These are phyloP conservation scores for Meredithiella fracta DNA, from an alignment of 2,329 filamentous ascomycete species.

Conservation along the genomic window DNA sequence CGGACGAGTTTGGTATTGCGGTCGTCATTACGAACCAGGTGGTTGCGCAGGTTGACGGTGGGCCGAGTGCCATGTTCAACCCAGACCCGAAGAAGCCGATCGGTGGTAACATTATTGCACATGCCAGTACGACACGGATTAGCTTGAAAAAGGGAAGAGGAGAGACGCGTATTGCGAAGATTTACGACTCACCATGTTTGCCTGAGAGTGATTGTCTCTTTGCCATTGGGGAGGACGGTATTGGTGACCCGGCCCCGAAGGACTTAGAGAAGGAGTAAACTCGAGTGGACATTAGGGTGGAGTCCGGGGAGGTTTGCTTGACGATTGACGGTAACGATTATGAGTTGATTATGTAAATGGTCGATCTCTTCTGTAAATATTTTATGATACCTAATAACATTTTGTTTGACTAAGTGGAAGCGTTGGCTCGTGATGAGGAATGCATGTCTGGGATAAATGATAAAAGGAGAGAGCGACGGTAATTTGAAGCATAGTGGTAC, in stretches of 20 bases:
- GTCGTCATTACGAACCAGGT: conserved; percentile 99
- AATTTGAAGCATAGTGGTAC: neutral
- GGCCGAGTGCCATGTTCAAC: conserved; percentile 95
- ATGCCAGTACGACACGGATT: conserved; percentile 86
- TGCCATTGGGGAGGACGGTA: conserved; percentile 92
- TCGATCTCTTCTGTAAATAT: neutral
- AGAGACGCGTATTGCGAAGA: conserved; percentile 96
- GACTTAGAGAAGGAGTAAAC: conserved; percentile 68
- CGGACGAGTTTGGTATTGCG: conserved; percentile 81
- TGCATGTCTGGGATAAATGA: neutral
- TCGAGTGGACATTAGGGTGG: neutral
- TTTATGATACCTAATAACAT: conserved; percentile 1
- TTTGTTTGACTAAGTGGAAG: neutral
- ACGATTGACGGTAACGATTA: neutral
- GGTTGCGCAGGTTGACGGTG: conserved; percentile 93
- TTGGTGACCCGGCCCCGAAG: conserved; percentile 89
- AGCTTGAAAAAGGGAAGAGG: conserved; percentile 90
- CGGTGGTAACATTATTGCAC: conserved; percentile 95
- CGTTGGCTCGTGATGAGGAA: neutral
- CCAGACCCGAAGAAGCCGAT: conserved; percentile 98
- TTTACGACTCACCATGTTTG: conserved; percentile 94
- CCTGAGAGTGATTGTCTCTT: conserved; percentile 95
- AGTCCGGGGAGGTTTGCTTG: neutral
- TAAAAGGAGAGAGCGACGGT: neutral
- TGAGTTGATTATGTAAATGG: neutral